These are phyloP conservation scores for Aechmea fasciata DNA, from an alignment of 176 grass and related monocot species.

Conservation along the genomic window DNA sequence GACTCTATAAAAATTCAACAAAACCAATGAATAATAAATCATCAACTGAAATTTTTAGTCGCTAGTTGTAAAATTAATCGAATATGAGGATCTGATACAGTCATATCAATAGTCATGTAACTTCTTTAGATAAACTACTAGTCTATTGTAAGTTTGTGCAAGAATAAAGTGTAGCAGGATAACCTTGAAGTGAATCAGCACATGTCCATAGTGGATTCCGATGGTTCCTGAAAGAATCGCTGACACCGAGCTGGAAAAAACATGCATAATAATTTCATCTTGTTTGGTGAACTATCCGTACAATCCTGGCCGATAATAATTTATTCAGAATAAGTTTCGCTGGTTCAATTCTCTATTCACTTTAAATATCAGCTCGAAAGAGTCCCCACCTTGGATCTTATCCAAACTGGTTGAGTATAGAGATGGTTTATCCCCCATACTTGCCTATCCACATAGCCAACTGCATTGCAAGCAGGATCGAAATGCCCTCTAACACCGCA, in stretches of 20 bases:
- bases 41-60: not conserved
- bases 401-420: slow-evolving; percentile 60
- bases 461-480: slow-evolving; percentile 58
- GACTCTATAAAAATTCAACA: slow-evolving; percentile 22
- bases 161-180: not conserved
- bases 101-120: not conserved
- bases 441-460: slow-evolving; percentile 49
- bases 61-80: not conserved
- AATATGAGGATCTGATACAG: too few relatives aligned
- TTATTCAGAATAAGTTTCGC: not conserved
- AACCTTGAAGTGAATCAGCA: slow-evolving; percentile 48
- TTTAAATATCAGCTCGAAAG: not conserved
- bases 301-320: slow-evolving; percentile 23
- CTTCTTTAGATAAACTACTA: not conserved
- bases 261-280: not conserved
- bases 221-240: slow-evolving; percentile 44
- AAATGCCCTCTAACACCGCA: slow-evolving; percentile 51
- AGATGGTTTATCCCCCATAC: slow-evolving; percentile 65
- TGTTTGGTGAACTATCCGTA: slow-evolving; percentile 37
- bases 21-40: not conserved
- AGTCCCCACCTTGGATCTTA: slow-evolving; percentile 35
- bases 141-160: too few relatives aligned
- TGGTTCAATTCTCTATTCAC: not conserved
- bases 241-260: slow-evolving; percentile 31
- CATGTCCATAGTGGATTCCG: slow-evolving; percentile 45